phyloP scores from a whole-genome alignment of 345 rosid genomes.

The Salix exigua region DNA sequence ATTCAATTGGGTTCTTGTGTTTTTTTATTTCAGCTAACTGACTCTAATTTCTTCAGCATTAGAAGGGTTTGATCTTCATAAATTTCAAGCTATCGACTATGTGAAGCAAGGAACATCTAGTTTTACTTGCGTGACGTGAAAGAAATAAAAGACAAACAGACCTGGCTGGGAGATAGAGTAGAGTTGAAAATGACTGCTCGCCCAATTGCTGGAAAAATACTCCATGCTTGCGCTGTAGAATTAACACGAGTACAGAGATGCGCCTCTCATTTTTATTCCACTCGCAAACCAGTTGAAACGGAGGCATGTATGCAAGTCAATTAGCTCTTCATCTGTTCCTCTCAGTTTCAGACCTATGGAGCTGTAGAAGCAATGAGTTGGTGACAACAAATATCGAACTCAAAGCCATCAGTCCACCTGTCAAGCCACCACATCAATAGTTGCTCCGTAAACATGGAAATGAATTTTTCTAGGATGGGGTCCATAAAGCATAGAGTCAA shows the following conservation, averaged over 20 bases:
- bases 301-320: not conserved
- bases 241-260: not conserved
- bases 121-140: not conserved
- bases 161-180: not conserved
- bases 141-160: not conserved
- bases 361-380: conserved; percentile 76
- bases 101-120: not conserved
- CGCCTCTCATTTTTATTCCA: not conserved
- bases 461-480: not conserved
- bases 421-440: not conserved
- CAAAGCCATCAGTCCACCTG: conserved; percentile 92
- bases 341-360: conserved; percentile 41
- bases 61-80: no score
- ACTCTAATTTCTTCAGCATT: no score
- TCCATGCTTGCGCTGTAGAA: not conserved
- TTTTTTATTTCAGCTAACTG: no score
- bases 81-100: no score
- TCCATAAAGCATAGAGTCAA: not conserved
- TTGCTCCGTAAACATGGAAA: not conserved
- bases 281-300: not conserved
- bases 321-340: conserved; percentile 16
- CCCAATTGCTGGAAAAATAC: not conserved
- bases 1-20: no score
- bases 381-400: conserved; percentile 87
- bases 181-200: no score